phyloP scores from a whole-genome alignment of 306 rosid species.

The Senna siamea region DNA sequence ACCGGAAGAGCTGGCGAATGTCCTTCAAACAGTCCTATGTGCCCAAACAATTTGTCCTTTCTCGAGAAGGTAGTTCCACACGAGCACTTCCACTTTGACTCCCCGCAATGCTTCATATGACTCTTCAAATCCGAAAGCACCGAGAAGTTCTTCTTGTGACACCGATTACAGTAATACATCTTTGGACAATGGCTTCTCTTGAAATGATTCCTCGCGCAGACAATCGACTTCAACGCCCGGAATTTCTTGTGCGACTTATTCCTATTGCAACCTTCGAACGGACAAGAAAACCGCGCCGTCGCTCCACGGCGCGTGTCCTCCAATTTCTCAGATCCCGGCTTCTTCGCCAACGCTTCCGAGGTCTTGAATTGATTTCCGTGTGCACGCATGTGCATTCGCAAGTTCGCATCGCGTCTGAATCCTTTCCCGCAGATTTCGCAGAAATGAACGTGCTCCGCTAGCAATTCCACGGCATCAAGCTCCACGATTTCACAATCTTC shows the following conservation, averaged over 20 bases:
- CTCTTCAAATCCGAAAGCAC: conserved; percentile 70
- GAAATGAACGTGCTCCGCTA: conserved; percentile 61
- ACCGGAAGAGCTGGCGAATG: conserved; percentile 55
- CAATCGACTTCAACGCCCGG: conserved; percentile 61
- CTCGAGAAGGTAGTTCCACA: conserved; percentile 73
- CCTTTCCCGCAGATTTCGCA: conserved; percentile 81
- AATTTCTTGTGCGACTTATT: conserved; percentile 60
- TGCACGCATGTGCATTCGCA: conserved; percentile 84
- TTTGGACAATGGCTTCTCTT: conserved; percentile 83
- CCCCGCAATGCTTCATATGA: conserved; percentile 67
- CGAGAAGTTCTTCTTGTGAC: too few species aligned
- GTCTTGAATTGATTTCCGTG: conserved; percentile 74
- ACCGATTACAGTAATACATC: conserved; percentile 59
- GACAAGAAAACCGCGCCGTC: conserved; percentile 60
- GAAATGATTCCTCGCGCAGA: conserved; percentile 75
- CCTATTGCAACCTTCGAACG: conserved; percentile 58
- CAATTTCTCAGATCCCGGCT: too few species aligned
- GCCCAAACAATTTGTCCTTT: conserved; percentile 76
- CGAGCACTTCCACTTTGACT: conserved; percentile 65
- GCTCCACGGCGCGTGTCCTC: too few species aligned
- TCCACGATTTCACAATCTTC: conserved; percentile 54
- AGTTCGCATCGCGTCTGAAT: conserved; percentile 73
- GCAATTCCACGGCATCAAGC: conserved; percentile 60
- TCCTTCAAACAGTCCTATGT: conserved; percentile 68
- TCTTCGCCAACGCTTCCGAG: conserved; percentile 55